Conservation (phyloP, 148 eudicot species). For the Mesembryanthemum crystallinum region DNA sequence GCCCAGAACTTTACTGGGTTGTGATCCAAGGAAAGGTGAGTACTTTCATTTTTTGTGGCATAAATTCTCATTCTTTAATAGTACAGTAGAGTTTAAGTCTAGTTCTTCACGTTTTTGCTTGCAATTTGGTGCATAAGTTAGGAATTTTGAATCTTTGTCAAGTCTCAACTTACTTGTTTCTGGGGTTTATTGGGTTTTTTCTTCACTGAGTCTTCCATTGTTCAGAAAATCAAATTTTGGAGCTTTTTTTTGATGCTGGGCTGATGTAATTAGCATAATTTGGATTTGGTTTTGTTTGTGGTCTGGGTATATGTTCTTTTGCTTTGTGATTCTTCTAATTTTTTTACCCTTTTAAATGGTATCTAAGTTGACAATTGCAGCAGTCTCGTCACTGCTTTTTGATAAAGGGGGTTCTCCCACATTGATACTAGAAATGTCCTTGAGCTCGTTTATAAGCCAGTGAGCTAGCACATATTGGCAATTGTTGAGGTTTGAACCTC, state of each 20-base stretch:
- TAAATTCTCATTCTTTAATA: background rate
- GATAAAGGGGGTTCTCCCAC: no score
- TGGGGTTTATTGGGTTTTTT: conserved; percentile 7
- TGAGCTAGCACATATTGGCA: no score
- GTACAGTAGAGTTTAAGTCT: background rate
- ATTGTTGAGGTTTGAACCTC: no score
- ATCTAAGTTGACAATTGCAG: background rate
- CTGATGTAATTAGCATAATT: background rate
- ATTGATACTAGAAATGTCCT: no score
- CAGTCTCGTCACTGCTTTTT: background rate
- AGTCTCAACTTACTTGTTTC: background rate
- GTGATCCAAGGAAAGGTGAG: conserved; percentile 14
- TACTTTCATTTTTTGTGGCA: background rate
- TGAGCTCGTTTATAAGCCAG: no score
- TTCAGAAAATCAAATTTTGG: background rate
- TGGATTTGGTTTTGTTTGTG: background rate
- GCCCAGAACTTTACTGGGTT: conserved; percentile 16
- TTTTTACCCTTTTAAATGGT: background rate
- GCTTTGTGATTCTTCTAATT: background rate
- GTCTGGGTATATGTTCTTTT: background rate
- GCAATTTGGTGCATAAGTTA: conserved; percentile 9
- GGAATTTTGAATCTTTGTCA: conserved; percentile 3
- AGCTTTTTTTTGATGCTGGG: background rate
- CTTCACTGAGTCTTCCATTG: background rate
- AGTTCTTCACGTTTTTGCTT: conserved; percentile 2